Evolutionary conservation across 2,329 filamentous ascomycete genomes (phyloP).

Genomic region (Stachybotrys echinatus): DNA sequence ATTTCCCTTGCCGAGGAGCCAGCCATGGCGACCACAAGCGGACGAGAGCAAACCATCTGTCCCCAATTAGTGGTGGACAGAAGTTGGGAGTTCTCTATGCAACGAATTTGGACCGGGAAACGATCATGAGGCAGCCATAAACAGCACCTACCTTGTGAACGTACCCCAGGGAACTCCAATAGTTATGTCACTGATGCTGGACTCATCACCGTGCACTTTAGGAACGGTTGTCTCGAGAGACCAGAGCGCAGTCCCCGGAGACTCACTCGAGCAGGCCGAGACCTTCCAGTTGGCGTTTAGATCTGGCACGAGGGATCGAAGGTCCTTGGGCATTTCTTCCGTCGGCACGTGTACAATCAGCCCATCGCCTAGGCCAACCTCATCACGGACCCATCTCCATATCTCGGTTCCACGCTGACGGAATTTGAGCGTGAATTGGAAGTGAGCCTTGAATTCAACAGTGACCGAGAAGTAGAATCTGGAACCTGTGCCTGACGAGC

Average conservation of each 20-base stretch:
- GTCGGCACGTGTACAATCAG: constrained; percentile 42
- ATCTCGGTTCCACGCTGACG: constrained; percentile 42
- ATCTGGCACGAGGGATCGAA: constrained; percentile 51
- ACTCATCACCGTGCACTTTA: constrained; percentile 50
- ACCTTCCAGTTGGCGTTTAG: constrained; percentile 53
- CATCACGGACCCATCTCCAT: constrained; percentile 70
- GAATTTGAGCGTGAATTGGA: constrained; percentile 69
- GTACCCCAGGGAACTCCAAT: constrained; percentile 59
- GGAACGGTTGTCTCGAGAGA: constrained; percentile 53
- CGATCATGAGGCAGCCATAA: background rate
- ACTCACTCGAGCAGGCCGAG: constrained; percentile 55
- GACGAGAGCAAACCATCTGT: constrained; percentile 75
- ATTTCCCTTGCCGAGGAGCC: constrained; percentile 76
- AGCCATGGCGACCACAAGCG: constrained; percentile 81
- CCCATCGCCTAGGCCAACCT: constrained; percentile 59
- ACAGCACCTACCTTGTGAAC: constrained; percentile 42
- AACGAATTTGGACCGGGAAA: no score
- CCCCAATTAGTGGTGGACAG: constrained; percentile 2
- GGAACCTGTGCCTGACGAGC: constrained; percentile 11
- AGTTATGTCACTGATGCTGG: constrained; percentile 48
- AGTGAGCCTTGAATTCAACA: constrained; percentile 39
- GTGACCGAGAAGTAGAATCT: constrained; percentile 50
- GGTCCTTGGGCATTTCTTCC: constrained; percentile 25
- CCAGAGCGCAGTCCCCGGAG: constrained; percentile 66
- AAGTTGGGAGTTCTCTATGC: background rate